Evolutionary conservation across 768 basidiomycete genomes (phyloP), one percentile per base, ranked within the genome.

Genomic region (Asterophora parasitica): DNA sequence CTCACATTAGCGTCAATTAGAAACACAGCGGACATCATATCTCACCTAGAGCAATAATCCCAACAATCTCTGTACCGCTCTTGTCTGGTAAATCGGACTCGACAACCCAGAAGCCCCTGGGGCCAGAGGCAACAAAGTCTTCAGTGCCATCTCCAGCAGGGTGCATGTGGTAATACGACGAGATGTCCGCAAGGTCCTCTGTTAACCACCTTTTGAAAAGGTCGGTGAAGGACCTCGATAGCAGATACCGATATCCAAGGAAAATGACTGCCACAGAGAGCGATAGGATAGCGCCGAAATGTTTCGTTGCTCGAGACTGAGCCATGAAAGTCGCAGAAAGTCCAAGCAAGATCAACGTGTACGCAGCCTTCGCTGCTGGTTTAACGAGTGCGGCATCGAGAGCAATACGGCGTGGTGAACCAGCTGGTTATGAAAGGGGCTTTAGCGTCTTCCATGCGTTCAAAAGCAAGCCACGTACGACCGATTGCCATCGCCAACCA

Each of bases 41-140:
- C 58, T 7, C 13, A 62, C 61, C 61, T 11, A 60, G 37, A 7
- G 46, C 58, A n/a, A 60, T 34, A 27, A 42, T 53, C 9, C 61
- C 59, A 7, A 62, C 54, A 12, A 60, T 52, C 28, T 56, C 55
- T 2, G 42, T 42, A 4, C 42, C 36, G 16, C 31, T 30, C 10
- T 37, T 10, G 33, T 57, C 48, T 3, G 53, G 49, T 3, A 42
- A 38, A 19, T 53, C 53, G n/a, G 47, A 50, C 30, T 51, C 61
- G 7, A 52, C 57, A 17, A 62, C 57, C 59, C 59, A 62, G 37
- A 62, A 62, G 7, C 43, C 61, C 9, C 53, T 57, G 3, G 52
- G 53, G 17, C 44, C 46, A 2, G 49, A 31, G 13, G 51, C 52
- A 11, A 37, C 16, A 7, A 52, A 26, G 4, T 36, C 36, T 4